Percentiles rank a stretch among this genome's conserved stretches.
These are phyloP conservation scores for Nitzschia palea DNA, from an alignment of 108 stramenopile genomes.

Conservation along the genomic window DNA sequence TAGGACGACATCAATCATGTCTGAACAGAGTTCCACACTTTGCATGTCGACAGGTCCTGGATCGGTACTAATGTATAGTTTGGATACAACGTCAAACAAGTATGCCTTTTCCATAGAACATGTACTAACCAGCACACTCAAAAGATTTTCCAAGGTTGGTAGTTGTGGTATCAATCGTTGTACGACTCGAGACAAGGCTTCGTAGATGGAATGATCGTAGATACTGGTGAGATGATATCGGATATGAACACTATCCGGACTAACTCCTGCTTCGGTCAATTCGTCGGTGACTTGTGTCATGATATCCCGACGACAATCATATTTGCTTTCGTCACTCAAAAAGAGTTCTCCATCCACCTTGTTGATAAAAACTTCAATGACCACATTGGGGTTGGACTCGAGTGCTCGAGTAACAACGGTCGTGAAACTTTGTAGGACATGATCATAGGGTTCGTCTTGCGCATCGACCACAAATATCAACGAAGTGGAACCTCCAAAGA, in stretches of 20 bases:
- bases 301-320: constrained; percentile 93
- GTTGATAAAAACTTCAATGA: constrained; percentile 98
- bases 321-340: constrained; percentile 95
- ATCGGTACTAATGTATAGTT: constrained; percentile 96
- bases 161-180: constrained; percentile 94
- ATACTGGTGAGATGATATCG: constrained; percentile 94
- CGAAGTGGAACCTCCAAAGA: constrained; percentile 53
- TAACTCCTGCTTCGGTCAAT: constrained; percentile 79
- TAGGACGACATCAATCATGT: constrained; percentile 99
- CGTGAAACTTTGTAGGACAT: constrained; percentile 83
- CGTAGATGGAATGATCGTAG: constrained; percentile 98
- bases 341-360: constrained; percentile 99
- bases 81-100: constrained; percentile 96
- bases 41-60: constrained; percentile 96
- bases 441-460: constrained; percentile 91
- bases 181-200: constrained; percentile 90
- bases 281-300: constrained; percentile 88
- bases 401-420: constrained; percentile 87
- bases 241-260: constrained; percentile 73
- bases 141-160: constrained; percentile 90
- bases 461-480: constrained; percentile 89
- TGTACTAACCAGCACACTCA: constrained; percentile 92
- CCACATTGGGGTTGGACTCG: constrained; percentile 84
- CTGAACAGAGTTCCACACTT: constrained; percentile 95
- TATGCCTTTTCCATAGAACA: constrained; percentile 98